These are phyloP conservation scores for Talaromyces rugulosus DNA, from an alignment of 2,329 filamentous ascomycete species.

Conservation along the genomic window DNA sequence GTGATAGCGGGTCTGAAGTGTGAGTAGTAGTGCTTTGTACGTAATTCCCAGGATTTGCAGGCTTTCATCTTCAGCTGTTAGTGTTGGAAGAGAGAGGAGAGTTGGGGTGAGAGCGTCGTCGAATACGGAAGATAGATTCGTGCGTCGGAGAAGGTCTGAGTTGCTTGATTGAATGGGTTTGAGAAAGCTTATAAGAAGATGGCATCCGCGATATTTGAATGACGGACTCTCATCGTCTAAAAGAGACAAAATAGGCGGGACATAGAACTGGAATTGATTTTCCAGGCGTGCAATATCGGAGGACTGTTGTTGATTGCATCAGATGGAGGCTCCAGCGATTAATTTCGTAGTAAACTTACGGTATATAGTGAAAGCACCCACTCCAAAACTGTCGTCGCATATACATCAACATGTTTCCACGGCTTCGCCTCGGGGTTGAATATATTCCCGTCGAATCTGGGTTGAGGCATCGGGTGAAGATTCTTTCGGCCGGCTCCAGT, in stretches of 20 bases:
- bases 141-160: constrained; percentile 38
- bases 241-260: constrained; percentile 40
- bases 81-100: constrained; percentile 69
- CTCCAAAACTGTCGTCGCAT: constrained; percentile 30
- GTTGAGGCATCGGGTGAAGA: constrained; percentile 33
- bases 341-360: constrained; percentile 21
- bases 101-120: constrained; percentile 53
- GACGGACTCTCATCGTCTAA: constrained; percentile 38
- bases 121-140: constrained; percentile 43
- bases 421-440: constrained; percentile 35
- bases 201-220: constrained; percentile 38
- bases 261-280: constrained; percentile 40
- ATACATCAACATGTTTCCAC: constrained; percentile 35
- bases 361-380: constrained; percentile 34
- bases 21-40: constrained; percentile 61
- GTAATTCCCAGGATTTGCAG: constrained; percentile 59
- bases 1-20: constrained; percentile 48
- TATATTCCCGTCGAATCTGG: constrained; percentile 32
- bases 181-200: constrained; percentile 32
- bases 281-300: constrained; percentile 30
- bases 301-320: constrained; percentile 13
- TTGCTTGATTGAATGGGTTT: constrained; percentile 28
- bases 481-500: constrained; percentile 43
- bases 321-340: not conserved
- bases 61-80: constrained; percentile 72